phyloP scores from a whole-genome alignment of 257 asterid genomes.

The Rehmannia glutinosa region DNA sequence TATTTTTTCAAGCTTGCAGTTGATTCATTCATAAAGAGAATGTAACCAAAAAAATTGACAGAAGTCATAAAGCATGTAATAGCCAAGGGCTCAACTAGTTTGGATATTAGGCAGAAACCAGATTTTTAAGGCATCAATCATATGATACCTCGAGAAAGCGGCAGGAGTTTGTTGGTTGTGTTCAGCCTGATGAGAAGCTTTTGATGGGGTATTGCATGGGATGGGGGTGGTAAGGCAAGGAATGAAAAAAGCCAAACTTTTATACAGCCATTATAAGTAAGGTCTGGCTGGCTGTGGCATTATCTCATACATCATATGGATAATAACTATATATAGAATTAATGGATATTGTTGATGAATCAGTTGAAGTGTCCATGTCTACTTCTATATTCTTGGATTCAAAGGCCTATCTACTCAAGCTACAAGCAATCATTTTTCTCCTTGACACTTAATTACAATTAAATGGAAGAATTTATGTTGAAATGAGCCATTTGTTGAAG shows the following conservation, averaged over 20 bases:
- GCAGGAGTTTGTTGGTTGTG: background rate
- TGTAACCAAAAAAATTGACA: too few species aligned
- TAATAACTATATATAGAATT: background rate
- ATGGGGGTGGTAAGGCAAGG: too few species aligned
- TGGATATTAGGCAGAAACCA: too few species aligned
- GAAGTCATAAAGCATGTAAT: too few species aligned
- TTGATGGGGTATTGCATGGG: too few species aligned
- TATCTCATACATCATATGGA: background rate
- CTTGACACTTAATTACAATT: background rate
- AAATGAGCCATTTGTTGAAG: too few species aligned
- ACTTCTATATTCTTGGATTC: constrained; percentile 35
- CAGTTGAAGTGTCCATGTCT: constrained; percentile 26
- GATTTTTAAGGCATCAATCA: too few species aligned
- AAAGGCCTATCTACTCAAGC: constrained; percentile 19
- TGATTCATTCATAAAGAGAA: too few species aligned
- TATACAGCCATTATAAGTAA: background rate
- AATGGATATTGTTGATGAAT: background rate
- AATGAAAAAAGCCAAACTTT: too few species aligned
- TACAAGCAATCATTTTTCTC: constrained; percentile 27
- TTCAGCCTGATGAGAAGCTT: background rate
- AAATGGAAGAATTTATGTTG: background rate
- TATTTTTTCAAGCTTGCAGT: too few species aligned
- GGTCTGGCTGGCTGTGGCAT: too few species aligned
- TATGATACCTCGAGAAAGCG: constrained; percentile 6
- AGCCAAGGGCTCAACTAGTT: too few species aligned